Percentiles rank a stretch among this genome's conserved stretches.
Conservation (phyloP, 768 basidiomycete species). For the Kwoniella heveanensis region DNA sequence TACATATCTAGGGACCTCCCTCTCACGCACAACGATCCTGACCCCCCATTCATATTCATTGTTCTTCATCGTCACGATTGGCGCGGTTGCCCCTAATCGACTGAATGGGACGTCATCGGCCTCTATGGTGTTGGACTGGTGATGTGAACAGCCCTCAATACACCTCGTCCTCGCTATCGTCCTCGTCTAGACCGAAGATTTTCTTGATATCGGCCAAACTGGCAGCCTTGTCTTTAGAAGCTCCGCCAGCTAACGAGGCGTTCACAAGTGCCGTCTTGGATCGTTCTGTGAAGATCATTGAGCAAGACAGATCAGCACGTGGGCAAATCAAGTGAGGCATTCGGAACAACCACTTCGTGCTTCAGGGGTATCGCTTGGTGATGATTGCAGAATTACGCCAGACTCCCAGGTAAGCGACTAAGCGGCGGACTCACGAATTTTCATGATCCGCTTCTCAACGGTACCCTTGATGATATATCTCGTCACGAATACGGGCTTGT, state of each 20-base stretch:
- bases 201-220: conserved; percentile 53
- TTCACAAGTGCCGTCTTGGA: conserved; percentile 55
- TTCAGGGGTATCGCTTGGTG: too few species aligned
- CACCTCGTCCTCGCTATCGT: conserved; percentile 51
- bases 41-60: too few species aligned
- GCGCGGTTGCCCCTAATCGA: too few species aligned
- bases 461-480: conserved; percentile 55
- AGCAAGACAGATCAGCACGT: conserved; percentile 1
- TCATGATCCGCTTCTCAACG: conserved; percentile 49
- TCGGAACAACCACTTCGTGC: too few species aligned
- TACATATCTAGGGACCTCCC: too few species aligned
- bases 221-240: conserved; percentile 40
- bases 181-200: conserved; percentile 53
- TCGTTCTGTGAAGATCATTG: conserved; percentile 32
- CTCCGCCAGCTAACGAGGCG: conserved; percentile 50
- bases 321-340: too few species aligned
- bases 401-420: too few species aligned
- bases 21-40: too few species aligned
- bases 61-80: too few species aligned
- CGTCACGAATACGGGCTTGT: conserved; percentile 54
- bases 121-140: background rate
- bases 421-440: conserved; percentile 46
- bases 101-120: too few species aligned
- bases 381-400: too few species aligned
- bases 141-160: background rate